Evolutionary conservation across 192 early-diverging fungal species (phyloP), one percentile per base, ranked within the genome.

Genomic region (Backusella psychrophila): DNA sequence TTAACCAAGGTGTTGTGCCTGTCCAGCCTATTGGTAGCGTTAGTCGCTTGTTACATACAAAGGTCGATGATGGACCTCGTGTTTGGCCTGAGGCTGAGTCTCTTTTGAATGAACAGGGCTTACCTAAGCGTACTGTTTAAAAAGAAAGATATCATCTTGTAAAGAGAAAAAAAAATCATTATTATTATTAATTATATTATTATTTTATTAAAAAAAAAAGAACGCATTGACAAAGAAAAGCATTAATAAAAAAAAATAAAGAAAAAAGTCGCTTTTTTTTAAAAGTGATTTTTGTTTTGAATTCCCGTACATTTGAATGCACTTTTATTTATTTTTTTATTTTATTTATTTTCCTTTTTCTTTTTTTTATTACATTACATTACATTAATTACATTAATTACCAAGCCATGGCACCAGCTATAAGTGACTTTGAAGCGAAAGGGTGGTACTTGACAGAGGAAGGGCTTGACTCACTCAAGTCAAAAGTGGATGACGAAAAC

Each of bases 41-140:
- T 76, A 91, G 90, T 53, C 89, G 96, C 76, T 91, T 98, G 74
- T 92, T 99, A 82, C 93, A 94, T 85, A 96, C 97, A 23, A 88
- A 89, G 75, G 90, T 96, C 26, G 96, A 95, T 72, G 95, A 96
- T 79, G 97, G 97, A 29, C 98, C 98, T n/a, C 88, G 95, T 72
- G 82, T 98, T 17, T 79, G 95, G n/a, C 81, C 83, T 15, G 77
- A 82, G 9, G 81, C 84, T 41, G 81, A 88, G 1, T 86, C 87
- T 15, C 79, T 95, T 59, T 82, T 95, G 66, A 86, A 85, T 68
- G 82, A 73, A n/a, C 82, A 90, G 26, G 93, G 93, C 35, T 76
- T 90, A 69, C 92, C 93, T 23, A 77, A 81, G 42, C 72, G 73
- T 42, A 41, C 69, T 39, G 76, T 44, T 49, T 65, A 77, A 73